A percentile compares a stretch with the other conserved stretches of the same genome.
phyloP scores from a whole-genome alignment of 2,329 filamentous ascomycete species.

The Ophiobolus disseminans region DNA sequence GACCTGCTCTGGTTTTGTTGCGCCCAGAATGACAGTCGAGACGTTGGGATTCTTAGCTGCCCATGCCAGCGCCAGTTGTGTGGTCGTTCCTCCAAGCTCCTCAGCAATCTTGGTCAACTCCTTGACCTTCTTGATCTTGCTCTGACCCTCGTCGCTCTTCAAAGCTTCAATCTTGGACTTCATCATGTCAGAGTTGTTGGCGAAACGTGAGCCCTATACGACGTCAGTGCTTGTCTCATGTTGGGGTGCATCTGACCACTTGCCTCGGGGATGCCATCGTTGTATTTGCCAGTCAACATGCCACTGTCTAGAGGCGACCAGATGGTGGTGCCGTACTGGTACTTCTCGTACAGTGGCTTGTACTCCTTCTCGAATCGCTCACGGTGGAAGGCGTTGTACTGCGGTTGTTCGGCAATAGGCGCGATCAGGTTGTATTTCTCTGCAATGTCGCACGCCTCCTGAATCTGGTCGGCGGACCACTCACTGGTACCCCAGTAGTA shows the following conservation, averaged over 20 bases:
- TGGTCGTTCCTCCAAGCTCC: constrained; percentile 55
- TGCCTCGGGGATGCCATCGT: constrained; percentile 66
- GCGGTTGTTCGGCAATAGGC: constrained; percentile 61
- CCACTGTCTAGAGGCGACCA: constrained; percentile 65
- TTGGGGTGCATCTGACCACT: too few species aligned
- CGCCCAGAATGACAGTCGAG: constrained; percentile 63
- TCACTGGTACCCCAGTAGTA: constrained; percentile 64
- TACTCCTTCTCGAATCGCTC: constrained; percentile 69
- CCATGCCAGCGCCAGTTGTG: constrained; percentile 67
- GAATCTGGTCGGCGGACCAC: constrained; percentile 66
- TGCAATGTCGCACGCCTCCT: constrained; percentile 64
- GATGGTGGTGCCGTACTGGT: constrained; percentile 62
- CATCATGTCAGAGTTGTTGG: constrained; percentile 65
- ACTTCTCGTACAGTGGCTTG: constrained; percentile 63
- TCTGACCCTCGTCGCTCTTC: constrained; percentile 58
- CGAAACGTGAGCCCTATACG: constrained; percentile 58
- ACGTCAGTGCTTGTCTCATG: too few species aligned
- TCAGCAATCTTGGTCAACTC: constrained; percentile 60
- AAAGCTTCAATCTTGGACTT: constrained; percentile 62
- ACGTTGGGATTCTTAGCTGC: constrained; percentile 66
- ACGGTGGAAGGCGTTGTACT: constrained; percentile 69
- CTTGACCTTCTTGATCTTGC: constrained; percentile 65
- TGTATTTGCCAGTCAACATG: constrained; percentile 69
- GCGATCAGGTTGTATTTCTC: constrained; percentile 69
- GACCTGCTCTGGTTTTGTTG: constrained; percentile 58